Evolutionary conservation across 2,329 filamentous ascomycete species (phyloP).

Genomic region (Mycosphaerella arachidis): DNA sequence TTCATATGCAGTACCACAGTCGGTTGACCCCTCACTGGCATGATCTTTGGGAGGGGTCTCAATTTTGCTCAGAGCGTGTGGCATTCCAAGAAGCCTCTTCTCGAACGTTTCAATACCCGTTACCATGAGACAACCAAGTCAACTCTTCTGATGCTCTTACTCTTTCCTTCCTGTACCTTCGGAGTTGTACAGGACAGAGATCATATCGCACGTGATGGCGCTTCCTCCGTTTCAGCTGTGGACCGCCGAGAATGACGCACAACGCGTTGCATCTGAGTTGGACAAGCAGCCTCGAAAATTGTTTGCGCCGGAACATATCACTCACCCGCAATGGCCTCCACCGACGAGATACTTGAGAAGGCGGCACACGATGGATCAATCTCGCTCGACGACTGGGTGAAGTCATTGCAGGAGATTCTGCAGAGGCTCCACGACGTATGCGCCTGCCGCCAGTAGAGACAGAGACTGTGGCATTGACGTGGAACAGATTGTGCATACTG

Average conservation of each 20-base stretch:
- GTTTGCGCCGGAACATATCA: constrained; percentile 22
- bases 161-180: no score
- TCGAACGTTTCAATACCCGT: neutral
- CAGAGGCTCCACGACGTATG: constrained; percentile 3
- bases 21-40: neutral
- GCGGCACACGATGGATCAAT: constrained; percentile 57
- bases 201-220: neutral
- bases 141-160: no score
- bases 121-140: no score
- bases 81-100: neutral
- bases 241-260: neutral
- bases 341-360: constrained; percentile 50
- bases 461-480: neutral
- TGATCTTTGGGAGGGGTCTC: neutral
- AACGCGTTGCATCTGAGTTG: neutral
- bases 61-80: neutral
- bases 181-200: no score
- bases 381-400: constrained; percentile 45
- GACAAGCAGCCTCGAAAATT: neutral
- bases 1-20: neutral
- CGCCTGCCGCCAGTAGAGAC: neutral
- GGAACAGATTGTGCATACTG: constrained; percentile 64
- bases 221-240: neutral
- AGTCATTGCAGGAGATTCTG: constrained; percentile 22
- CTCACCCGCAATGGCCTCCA: constrained; percentile 26